Evolutionary conservation across 2,329 filamentous ascomycete species (phyloP).

Genomic region (Stenocarpella maydis): DNA sequence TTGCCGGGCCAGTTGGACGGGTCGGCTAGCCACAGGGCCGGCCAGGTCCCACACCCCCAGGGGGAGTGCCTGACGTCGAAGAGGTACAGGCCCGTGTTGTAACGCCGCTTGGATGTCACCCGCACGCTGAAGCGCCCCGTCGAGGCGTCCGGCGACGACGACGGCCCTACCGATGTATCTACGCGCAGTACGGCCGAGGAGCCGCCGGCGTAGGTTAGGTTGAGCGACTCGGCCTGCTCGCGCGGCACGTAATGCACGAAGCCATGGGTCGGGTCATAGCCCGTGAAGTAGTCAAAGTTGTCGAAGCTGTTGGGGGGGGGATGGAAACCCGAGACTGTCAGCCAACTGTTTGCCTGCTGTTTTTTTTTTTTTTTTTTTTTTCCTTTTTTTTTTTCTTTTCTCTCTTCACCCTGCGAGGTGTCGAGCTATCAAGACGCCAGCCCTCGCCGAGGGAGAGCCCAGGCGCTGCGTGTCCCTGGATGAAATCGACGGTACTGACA

Average conservation of each 20-base stretch:
- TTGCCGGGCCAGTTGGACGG: conserved; percentile 67
- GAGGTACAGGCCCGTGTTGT: conserved; percentile 65
- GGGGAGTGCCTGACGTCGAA: conserved; percentile 72
- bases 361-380: background rate
- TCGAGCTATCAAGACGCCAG: background rate
- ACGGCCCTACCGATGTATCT: conserved; percentile 59
- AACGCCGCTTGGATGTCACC: conserved; percentile 66
- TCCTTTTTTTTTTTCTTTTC: background rate
- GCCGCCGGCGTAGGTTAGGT: conserved; percentile 68
- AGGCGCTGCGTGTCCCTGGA: background rate
- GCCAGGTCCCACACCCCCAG: conserved; percentile 71
- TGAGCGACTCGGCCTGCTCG: conserved; percentile 44
- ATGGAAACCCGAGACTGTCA: conserved; percentile 3
- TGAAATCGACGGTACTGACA: conserved; percentile 39
- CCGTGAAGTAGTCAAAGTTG: conserved; percentile 61
- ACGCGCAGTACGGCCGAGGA: conserved; percentile 65
- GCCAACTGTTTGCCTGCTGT: background rate
- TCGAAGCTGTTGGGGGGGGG: conserved; percentile 42
- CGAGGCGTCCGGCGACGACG: conserved; percentile 47
- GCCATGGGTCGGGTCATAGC: conserved; percentile 58
- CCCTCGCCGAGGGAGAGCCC: background rate
- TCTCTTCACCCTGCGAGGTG: background rate
- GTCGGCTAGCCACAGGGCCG: conserved; percentile 72
- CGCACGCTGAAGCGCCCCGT: conserved; percentile 71
- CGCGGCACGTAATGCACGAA: conserved; percentile 63